These are phyloP conservation scores for Syncephalis plumigaleata DNA, from an alignment of 371 early-diverging fungal species.

Conservation along the genomic window DNA sequence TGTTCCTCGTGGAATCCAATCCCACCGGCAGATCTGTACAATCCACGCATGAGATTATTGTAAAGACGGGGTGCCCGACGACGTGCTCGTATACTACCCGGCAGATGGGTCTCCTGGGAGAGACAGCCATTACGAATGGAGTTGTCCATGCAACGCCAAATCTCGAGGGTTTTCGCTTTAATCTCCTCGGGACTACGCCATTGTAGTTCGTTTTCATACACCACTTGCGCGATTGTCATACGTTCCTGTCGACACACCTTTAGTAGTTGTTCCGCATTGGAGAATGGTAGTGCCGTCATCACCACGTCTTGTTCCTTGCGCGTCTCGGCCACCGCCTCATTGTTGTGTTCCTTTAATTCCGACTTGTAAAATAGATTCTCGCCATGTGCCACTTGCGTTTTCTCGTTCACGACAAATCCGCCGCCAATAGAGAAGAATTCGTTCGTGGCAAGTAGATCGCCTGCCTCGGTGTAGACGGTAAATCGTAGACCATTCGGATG, in stretches of 20 bases:
- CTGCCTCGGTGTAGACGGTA: constrained; percentile 59
- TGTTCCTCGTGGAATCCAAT: background rate
- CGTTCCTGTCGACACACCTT: constrained; percentile 64
- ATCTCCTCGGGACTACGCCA: constrained; percentile 77
- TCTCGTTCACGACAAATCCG: constrained; percentile 88
- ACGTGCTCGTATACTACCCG: constrained; percentile 66
- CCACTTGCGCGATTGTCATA: constrained; percentile 89
- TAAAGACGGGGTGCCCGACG: constrained; percentile 83
- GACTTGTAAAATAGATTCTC: constrained; percentile 73
- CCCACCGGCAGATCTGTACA: constrained; percentile 19
- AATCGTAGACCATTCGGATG: constrained; percentile 95
- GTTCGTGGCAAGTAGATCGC: constrained; percentile 74
- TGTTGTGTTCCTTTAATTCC: constrained; percentile 11
- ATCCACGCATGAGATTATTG: constrained; percentile 63
- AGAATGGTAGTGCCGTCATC: constrained; percentile 74
- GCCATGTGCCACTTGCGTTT: constrained; percentile 65
- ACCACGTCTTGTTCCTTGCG: constrained; percentile 50
- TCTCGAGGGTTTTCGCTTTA: constrained; percentile 41
- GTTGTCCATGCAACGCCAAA: constrained; percentile 90
- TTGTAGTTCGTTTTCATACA: constrained; percentile 80
- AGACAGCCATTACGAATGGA: constrained; percentile 63
- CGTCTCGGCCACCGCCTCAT: constrained; percentile 18
- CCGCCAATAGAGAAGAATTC: constrained; percentile 93
- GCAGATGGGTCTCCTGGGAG: constrained; percentile 38
- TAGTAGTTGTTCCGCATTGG: constrained; percentile 58